Conservation (phyloP, 202 grass and related monocot genomes). For the Brachypodium distachyon region DNA sequence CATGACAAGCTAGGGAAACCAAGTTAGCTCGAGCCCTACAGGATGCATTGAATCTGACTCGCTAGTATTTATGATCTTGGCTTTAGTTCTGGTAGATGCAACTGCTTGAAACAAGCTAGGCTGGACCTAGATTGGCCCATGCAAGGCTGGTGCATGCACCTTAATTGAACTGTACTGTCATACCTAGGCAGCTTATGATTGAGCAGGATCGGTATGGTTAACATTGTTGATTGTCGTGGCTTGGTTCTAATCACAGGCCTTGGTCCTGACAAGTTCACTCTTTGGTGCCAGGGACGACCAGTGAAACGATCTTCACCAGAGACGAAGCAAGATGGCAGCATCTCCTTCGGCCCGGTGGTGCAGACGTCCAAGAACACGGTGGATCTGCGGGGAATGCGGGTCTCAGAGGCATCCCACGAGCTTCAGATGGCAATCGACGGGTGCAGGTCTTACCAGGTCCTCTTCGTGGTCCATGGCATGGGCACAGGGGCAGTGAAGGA, state of each 20-base stretch:
- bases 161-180: slow-evolving; percentile 6
- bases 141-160: slow-evolving; percentile 26
- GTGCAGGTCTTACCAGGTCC: slow-evolving; percentile 37
- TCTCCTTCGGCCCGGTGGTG: slow-evolving; percentile 46
- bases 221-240: neutral
- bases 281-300: neutral
- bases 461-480: slow-evolving; percentile 63
- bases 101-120: slow-evolving; percentile 23
- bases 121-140: slow-evolving; percentile 30
- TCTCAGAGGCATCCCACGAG: slow-evolving; percentile 37
- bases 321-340: neutral
- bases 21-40: slow-evolving; percentile 21
- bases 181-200: slow-evolving; percentile 12
- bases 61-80: slow-evolving; percentile 6
- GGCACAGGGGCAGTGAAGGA: slow-evolving; percentile 63
- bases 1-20: slow-evolving; percentile 3
- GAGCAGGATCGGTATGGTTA: neutral
- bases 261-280: neutral
- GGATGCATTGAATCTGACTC: slow-evolving; percentile 30
- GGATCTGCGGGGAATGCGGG: slow-evolving; percentile 48
- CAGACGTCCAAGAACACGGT: slow-evolving; percentile 67
- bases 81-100: slow-evolving; percentile 35
- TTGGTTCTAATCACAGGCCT: neutral
- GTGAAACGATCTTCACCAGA: neutral
- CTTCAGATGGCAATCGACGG: slow-evolving; percentile 48